These are phyloP conservation scores for Dorcoceras hygrometricum DNA, from an alignment of 257 asterid genomes.

Conservation along the genomic window DNA sequence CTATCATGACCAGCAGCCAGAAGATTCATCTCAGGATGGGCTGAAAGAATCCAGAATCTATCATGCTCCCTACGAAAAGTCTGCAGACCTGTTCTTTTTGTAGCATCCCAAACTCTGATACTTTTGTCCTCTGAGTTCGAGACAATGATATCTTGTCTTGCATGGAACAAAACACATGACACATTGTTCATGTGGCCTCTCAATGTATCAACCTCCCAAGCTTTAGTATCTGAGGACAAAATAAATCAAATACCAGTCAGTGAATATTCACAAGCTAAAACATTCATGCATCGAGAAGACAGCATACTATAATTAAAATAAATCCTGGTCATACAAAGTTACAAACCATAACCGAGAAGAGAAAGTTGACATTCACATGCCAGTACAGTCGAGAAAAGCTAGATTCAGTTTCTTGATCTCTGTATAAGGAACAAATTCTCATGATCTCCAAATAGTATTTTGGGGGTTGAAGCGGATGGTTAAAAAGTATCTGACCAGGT, in stretches of 20 bases:
- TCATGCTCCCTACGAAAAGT: conserved; percentile 99
- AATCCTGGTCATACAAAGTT: not conserved
- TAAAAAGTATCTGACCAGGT: not conserved
- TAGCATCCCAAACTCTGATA: conserved; percentile 97
- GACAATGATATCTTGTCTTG: conserved; percentile 88
- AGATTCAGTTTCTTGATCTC: not conserved
- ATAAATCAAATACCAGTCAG: conserved; percentile 13
- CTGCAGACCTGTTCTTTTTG: conserved; percentile 94
- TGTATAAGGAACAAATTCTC: not conserved
- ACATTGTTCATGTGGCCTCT: conserved; percentile 99
- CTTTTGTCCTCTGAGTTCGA: conserved; percentile 98
- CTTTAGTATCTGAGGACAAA: conserved; percentile 74
- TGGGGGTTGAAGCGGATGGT: not conserved
- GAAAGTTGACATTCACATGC: not conserved
- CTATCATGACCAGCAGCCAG: conserved; percentile 99
- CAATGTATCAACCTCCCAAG: conserved; percentile 99
- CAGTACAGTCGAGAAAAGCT: conserved; percentile 10
- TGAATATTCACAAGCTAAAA: conserved; percentile 2
- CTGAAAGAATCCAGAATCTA: conserved; percentile 94
- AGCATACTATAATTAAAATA: not conserved
- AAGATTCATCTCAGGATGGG: conserved; percentile 98
- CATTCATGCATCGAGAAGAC: not conserved
- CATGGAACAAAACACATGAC: conserved; percentile 82
- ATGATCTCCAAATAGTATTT: not conserved
- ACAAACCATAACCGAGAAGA: not conserved